Percentiles rank a stretch among this genome's conserved stretches.
These are phyloP conservation scores for Phoma herbarum DNA, from an alignment of 2,329 filamentous ascomycete genomes.

Conservation along the genomic window DNA sequence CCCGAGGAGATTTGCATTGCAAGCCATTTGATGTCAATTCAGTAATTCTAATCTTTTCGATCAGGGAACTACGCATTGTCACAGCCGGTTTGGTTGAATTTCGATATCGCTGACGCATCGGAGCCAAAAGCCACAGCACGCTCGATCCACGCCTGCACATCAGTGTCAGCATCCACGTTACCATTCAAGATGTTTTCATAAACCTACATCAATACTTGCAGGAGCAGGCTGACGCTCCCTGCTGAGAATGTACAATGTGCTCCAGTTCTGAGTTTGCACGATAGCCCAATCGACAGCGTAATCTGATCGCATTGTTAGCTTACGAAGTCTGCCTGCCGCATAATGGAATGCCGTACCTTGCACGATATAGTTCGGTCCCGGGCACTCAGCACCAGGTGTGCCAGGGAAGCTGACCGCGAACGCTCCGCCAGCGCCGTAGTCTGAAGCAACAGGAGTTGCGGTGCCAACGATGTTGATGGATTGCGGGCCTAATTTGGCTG, in stretches of 20 bases:
- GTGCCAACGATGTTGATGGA: conserved; percentile 32
- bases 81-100: conserved; percentile 34
- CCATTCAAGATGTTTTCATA: too few relatives aligned
- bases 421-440: conserved; percentile 33
- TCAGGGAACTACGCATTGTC: background rate
- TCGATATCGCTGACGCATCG: conserved; percentile 26
- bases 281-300: conserved; percentile 39
- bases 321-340: too few relatives aligned
- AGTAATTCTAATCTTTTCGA: too few relatives aligned
- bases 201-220: conserved; percentile 35
- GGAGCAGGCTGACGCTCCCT: conserved; percentile 33
- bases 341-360: conserved; percentile 27
- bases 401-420: conserved; percentile 40
- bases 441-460: conserved; percentile 32
- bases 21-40: too few relatives aligned
- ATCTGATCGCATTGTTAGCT: conserved; percentile 25
- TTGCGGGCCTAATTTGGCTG: conserved; percentile 28
- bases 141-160: conserved; percentile 27
- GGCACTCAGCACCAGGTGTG: conserved; percentile 27
- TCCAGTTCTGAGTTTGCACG: conserved; percentile 43
- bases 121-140: conserved; percentile 29
- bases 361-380: conserved; percentile 44
- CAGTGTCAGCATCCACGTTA: conserved; percentile 5
- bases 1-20: too few relatives aligned
- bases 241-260: conserved; percentile 40